Conservation (phyloP, 805 yeast species). For the Wickerhamiella dianesei region DNA sequence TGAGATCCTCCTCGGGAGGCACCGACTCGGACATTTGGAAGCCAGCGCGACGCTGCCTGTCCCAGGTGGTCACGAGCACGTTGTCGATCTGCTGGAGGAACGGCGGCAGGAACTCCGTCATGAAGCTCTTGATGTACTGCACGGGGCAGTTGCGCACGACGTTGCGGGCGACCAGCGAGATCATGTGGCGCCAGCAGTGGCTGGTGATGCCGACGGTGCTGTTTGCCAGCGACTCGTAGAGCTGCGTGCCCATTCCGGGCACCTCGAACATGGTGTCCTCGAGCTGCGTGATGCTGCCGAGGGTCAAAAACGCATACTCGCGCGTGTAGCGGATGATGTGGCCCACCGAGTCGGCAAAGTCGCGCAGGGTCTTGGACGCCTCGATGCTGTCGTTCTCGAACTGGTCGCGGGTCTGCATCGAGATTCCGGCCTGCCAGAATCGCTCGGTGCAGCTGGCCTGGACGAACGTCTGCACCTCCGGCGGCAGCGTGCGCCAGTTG, state of each 20-base stretch:
- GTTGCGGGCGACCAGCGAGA: constrained; percentile 75
- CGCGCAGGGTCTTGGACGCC: constrained; percentile 86
- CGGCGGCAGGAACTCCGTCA: constrained; percentile 66
- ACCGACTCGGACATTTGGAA: constrained; percentile 31
- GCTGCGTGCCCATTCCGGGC: constrained; percentile 59
- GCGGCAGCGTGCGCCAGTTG: constrained; percentile 79
- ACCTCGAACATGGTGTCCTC: constrained; percentile 81
- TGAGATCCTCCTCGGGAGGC: constrained; percentile 64
- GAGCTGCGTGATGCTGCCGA: constrained; percentile 77
- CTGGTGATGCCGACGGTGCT: constrained; percentile 66
- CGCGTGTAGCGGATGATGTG: constrained; percentile 90
- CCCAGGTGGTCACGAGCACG: constrained; percentile 68
- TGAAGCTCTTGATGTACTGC: constrained; percentile 48
- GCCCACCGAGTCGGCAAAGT: constrained; percentile 96
- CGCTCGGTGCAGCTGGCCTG: constrained; percentile 78
- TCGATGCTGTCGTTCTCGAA: constrained; percentile 88
- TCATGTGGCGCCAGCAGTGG: constrained; percentile 96
- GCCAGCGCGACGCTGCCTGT: constrained; percentile 39
- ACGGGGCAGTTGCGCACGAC: constrained; percentile 82
- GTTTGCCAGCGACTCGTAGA: constrained; percentile 80
- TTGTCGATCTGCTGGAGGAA: constrained; percentile 60
- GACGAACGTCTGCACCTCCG: constrained; percentile 86
- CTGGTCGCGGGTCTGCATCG: constrained; percentile 84
- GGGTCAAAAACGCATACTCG: constrained; percentile 83
- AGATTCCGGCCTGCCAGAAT: constrained; percentile 97